Conservation (phyloP, 2,329 filamentous ascomycete species). For the Blumeriella jaapii region DNA sequence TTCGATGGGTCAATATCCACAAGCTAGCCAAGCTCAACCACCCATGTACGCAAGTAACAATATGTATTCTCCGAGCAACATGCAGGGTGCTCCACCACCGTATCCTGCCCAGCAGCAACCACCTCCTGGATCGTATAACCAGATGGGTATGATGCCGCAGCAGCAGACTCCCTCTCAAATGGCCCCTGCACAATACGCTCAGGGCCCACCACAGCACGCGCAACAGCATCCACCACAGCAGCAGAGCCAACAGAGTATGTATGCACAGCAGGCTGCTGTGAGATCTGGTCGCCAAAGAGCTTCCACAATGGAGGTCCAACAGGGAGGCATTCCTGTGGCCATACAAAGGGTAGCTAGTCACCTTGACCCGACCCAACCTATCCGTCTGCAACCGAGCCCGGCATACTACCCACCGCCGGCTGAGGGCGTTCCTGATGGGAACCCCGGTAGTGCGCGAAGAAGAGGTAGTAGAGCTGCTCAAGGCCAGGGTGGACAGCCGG, state of each 20-base stretch:
- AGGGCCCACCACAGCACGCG: constrained; percentile 47
- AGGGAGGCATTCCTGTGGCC: constrained; percentile 81
- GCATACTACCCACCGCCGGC: constrained; percentile 93
- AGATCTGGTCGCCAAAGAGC: constrained; percentile 76
- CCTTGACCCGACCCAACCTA: constrained; percentile 86
- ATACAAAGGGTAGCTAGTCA: constrained; percentile 94
- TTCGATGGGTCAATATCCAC: constrained; percentile 37
- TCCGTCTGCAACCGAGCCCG: constrained; percentile 86
- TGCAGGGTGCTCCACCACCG: constrained; percentile 55
- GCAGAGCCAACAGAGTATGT: constrained; percentile 53
- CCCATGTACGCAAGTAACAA: constrained; percentile 74
- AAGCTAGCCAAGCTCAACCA: constrained; percentile 32
- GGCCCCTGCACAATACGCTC: constrained; percentile 50
- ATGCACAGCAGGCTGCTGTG: constrained; percentile 66
- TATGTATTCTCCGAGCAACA: constrained; percentile 58
- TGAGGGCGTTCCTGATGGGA: constrained; percentile 58
- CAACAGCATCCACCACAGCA: constrained; percentile 38
- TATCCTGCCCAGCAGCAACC: constrained; percentile 57
- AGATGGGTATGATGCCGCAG: constrained; percentile 57
- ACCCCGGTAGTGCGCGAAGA: constrained; percentile 48
- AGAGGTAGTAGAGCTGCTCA: constrained; percentile 63
- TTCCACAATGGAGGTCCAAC: constrained; percentile 92
- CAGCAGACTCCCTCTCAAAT: constrained; percentile 56
- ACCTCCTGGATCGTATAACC: constrained; percentile 48
- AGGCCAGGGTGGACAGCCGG: constrained; percentile 35